A percentile compares a stretch with the other conserved stretches of the same genome.
phyloP scores from a whole-genome alignment of 805 yeast genomes.

The Tetrapisispora taiwanensis region DNA sequence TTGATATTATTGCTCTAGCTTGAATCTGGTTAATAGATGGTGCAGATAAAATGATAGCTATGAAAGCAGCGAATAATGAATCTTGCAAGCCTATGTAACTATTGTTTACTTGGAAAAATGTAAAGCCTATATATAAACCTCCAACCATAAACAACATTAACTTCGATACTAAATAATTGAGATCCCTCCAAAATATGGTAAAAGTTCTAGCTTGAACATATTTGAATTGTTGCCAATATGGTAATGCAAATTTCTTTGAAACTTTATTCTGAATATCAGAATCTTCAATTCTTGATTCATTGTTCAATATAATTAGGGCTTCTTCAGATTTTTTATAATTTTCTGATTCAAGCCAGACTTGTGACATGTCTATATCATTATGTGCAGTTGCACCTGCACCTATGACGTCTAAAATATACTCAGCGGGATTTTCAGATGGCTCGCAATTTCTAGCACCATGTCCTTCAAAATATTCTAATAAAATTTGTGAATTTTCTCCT shows the following conservation, averaged over 20 bases:
- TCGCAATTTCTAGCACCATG: slow-evolving; percentile 57
- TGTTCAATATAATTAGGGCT: slow-evolving; percentile 41
- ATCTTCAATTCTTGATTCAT: neutral
- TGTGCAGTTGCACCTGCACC: slow-evolving; percentile 68
- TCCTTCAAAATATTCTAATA: slow-evolving; percentile 52
- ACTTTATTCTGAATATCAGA: slow-evolving; percentile 3
- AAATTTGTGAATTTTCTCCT: slow-evolving; percentile 43
- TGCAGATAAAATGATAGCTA: slow-evolving; percentile 31
- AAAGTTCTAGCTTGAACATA: slow-evolving; percentile 26
- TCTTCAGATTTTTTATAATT: slow-evolving; percentile 31
- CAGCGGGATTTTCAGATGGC: slow-evolving; percentile 53
- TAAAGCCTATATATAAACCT: slow-evolving; percentile 43
- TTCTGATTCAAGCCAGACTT: slow-evolving; percentile 41
- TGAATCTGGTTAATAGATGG: slow-evolving; percentile 34
- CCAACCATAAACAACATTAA: slow-evolving; percentile 35
- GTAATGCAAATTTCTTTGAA: slow-evolving; percentile 16
- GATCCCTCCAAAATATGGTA: slow-evolving; percentile 31
- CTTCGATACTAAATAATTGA: slow-evolving; percentile 35
- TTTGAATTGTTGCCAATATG: slow-evolving; percentile 24
- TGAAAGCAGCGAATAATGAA: slow-evolving; percentile 31
- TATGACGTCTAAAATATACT: slow-evolving; percentile 55
- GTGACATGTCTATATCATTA: slow-evolving; percentile 43
- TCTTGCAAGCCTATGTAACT: slow-evolving; percentile 35
- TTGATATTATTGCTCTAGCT: slow-evolving; percentile 29
- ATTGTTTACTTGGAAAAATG: slow-evolving; percentile 43